These are phyloP conservation scores for Citrus unshiu DNA, from an alignment of 345 rosid species.

Conservation along the genomic window DNA sequence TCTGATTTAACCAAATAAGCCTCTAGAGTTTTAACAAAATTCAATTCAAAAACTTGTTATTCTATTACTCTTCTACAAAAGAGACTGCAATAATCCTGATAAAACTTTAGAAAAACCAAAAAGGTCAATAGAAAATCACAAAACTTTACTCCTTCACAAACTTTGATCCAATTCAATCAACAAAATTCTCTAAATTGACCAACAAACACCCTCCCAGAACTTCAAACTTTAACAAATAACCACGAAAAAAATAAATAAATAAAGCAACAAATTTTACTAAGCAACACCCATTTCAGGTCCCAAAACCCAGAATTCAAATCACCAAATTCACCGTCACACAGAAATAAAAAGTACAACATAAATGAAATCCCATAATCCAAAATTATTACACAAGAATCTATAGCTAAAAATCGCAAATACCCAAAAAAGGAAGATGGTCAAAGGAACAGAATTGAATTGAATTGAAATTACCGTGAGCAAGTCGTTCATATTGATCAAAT, in stretches of 20 bases:
- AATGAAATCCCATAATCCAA: background rate
- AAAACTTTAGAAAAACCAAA: background rate
- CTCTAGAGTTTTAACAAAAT: background rate
- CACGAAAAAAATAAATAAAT: background rate
- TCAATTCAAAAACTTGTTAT: background rate
- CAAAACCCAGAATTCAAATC: background rate
- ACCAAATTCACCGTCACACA: background rate
- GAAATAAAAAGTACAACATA: background rate
- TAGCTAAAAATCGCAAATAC: background rate
- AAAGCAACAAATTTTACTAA: background rate
- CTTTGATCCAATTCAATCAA: background rate
- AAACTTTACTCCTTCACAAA: background rate
- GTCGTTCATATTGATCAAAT: conserved; percentile 39
- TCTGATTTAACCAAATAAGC: too few relatives aligned
- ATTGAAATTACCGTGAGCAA: conserved; percentile 33
- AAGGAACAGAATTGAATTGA: background rate
- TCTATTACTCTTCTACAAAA: background rate
- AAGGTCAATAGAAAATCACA: background rate
- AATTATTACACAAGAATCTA: background rate
- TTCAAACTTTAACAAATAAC: background rate
- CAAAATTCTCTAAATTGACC: background rate
- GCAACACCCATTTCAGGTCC: background rate
- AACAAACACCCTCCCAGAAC: background rate
- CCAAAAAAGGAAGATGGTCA: background rate
- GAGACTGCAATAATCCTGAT: background rate